Base-by-base conservation (phyloP, 257 asterid genomes). In the Nicotiana obtusifolia region DNA sequence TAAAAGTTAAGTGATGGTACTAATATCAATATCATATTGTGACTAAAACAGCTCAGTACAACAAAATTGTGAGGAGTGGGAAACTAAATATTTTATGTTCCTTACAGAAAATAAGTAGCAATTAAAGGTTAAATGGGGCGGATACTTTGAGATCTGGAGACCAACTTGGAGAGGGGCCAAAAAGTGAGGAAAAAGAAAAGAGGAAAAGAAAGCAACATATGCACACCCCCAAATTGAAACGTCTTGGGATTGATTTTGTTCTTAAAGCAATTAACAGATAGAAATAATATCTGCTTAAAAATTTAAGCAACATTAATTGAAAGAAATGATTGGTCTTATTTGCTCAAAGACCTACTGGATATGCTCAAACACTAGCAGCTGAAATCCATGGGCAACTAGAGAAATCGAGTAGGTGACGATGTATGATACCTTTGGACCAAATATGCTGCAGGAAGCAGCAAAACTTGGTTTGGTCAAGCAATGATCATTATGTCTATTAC, bases 361-460 rank as follows among this genome's bases (percentile, higher is more conserved):
- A 80, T 24, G 84, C 60, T 41, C 64, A 16, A 47, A 77, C n/a
- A 56, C 20, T 49, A 82, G 81, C 16, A 77, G 52, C 62, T 73
- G 10, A 61, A 53, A 49, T 52, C 14, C 14, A 53, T 10, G 41
- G 61, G 28, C 14, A 22, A 37, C 4, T 20, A 57, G 54, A 49
- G 44, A 62, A n/a, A 16, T 14, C 78, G 71, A 81, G 80, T 82
- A 84, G 71, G 37, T 76, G 73, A 26, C 62, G 20, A 24, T 82
- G 82, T 49, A 57, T 76, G 7, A 19, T 84, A 93, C 99, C 97
- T 95, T 87, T 22, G 93, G 94, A 77, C 99, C 98, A 85, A 95
- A 95, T 47, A 86, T 83, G 80, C 97, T 95, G 88, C 95, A 91
- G 75, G 97, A 94, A 87, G 95, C 98, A 41, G 94, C 67, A 81